Conservation (phyloP, 106 monocot genomes). For the Cymbidium sinense region DNA sequence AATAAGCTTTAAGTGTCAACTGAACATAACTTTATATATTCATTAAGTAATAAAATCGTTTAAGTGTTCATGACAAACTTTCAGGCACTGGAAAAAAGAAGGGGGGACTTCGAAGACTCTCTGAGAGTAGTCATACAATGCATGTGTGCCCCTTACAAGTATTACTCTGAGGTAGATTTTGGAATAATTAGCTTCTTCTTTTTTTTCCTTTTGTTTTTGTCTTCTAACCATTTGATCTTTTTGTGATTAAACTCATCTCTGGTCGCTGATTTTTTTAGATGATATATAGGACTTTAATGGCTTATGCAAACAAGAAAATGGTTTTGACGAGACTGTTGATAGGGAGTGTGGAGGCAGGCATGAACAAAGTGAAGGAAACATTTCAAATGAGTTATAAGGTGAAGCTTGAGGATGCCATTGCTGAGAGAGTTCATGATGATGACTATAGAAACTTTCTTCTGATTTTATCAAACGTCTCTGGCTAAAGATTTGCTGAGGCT, state of each 20-base stretch:
- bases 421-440: slow-evolving; percentile 10
- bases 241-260: neutral
- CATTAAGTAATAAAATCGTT: no score
- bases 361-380: slow-evolving; percentile 22
- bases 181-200: neutral
- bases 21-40: no score
- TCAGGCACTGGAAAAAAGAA: slow-evolving; percentile 21
- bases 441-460: slow-evolving; percentile 32
- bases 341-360: slow-evolving; percentile 31
- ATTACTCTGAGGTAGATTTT: slow-evolving; percentile 36
- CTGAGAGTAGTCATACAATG: slow-evolving; percentile 35
- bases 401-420: slow-evolving; percentile 28
- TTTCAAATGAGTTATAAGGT: slow-evolving; percentile 23
- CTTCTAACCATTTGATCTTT: neutral
- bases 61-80: neutral
- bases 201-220: no score
- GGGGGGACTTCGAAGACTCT: slow-evolving; percentile 32
- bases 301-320: slow-evolving; percentile 8
- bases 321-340: slow-evolving; percentile 29
- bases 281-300: slow-evolving; percentile 27
- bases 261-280: slow-evolving; percentile 14
- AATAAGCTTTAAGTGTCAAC: no score
- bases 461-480: slow-evolving; percentile 15
- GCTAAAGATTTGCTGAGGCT: neutral
- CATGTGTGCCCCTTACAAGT: slow-evolving; percentile 24